Percentiles rank a stretch among this genome's conserved stretches.
These are phyloP conservation scores for Komagataella phaffii DNA, from an alignment of 805 yeast genomes.

Conservation along the genomic window DNA sequence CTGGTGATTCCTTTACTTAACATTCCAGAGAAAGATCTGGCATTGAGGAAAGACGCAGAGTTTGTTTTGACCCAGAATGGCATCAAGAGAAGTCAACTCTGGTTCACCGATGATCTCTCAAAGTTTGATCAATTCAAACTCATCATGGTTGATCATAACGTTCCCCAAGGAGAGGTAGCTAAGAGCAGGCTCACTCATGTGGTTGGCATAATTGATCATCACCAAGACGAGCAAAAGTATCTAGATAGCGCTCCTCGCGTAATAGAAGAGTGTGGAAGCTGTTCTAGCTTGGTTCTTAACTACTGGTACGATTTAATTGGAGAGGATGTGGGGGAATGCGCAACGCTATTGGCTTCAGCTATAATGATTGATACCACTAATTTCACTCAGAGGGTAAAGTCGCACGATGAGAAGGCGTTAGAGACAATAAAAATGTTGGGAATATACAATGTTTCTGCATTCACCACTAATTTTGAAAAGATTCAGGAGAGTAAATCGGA, in stretches of 20 bases:
- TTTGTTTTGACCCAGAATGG: conserved; percentile 32
- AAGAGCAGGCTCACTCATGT: conserved; percentile 20
- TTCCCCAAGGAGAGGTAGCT: conserved; percentile 36
- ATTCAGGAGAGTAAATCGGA: conserved; percentile 44
- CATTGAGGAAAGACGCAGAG: conserved; percentile 58
- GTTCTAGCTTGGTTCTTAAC: conserved; percentile 60
- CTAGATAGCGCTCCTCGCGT: conserved; percentile 45
- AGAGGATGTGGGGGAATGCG: conserved; percentile 6
- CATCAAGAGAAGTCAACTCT: conserved; percentile 34
- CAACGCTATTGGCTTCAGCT: conserved; percentile 34
- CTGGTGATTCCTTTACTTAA: conserved; percentile 59
- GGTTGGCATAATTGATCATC: conserved; percentile 73
- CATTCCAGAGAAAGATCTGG: conserved; percentile 52
- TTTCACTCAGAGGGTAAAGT: conserved; percentile 49
- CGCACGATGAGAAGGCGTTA: conserved; percentile 34
- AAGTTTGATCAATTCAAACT: conserved; percentile 20
- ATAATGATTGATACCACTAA: conserved; percentile 66
- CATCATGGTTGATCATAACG: conserved; percentile 76
- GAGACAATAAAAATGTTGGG: conserved; percentile 20
- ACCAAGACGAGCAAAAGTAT: conserved; percentile 50
- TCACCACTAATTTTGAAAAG: conserved; percentile 11
- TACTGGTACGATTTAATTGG: conserved; percentile 31
- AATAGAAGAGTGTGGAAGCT: conserved; percentile 57
- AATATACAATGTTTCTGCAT: conserved; percentile 6
- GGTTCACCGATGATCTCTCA: conserved; percentile 58